A percentile compares a stretch with the other conserved stretches of the same genome.
phyloP scores from a whole-genome alignment of 2,329 filamentous ascomycete genomes.

The Akanthomyces lecanii region DNA sequence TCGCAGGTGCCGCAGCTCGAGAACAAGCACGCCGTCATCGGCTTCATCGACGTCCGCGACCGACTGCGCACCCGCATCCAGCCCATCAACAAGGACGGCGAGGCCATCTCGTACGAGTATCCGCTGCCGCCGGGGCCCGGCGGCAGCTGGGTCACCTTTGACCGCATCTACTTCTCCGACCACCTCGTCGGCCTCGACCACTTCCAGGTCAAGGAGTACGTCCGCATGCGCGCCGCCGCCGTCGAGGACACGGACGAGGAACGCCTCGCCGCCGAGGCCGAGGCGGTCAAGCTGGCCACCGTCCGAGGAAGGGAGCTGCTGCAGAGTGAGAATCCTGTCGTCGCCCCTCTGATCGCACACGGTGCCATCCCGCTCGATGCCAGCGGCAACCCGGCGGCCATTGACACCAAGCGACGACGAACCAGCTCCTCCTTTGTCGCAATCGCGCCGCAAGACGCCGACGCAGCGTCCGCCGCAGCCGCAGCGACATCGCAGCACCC shows the following conservation, averaged over 20 bases:
- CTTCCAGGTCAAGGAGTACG: slow-evolving; percentile 58
- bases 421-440: slow-evolving; percentile 21
- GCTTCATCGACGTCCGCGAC: slow-evolving; percentile 59
- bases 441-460: slow-evolving; percentile 9
- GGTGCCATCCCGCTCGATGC: slow-evolving; percentile 45
- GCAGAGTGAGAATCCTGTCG: slow-evolving; percentile 38
- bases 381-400: background rate
- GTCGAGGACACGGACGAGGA: slow-evolving; percentile 37
- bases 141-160: slow-evolving; percentile 62
- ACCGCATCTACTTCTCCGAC: slow-evolving; percentile 54
- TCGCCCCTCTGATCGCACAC: slow-evolving; percentile 46
- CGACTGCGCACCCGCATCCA: slow-evolving; percentile 57
- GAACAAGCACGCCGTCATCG: slow-evolving; percentile 56
- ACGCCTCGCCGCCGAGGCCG: slow-evolving; percentile 34
- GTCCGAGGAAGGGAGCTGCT: slow-evolving; percentile 41
- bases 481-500: background rate
- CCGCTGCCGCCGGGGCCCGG: slow-evolving; percentile 55
- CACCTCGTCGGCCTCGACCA: slow-evolving; percentile 54
- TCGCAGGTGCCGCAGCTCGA: slow-evolving; percentile 45
- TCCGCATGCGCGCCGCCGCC: slow-evolving; percentile 47
- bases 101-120: slow-evolving; percentile 42
- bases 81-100: slow-evolving; percentile 43
- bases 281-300: slow-evolving; percentile 45
- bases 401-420: slow-evolving; percentile 44
- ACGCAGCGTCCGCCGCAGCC: slow-evolving; percentile 3